Evolutionary conservation across 192 early-diverging fungal species (phyloP).

Genomic region (Podila clonocystis): DNA sequence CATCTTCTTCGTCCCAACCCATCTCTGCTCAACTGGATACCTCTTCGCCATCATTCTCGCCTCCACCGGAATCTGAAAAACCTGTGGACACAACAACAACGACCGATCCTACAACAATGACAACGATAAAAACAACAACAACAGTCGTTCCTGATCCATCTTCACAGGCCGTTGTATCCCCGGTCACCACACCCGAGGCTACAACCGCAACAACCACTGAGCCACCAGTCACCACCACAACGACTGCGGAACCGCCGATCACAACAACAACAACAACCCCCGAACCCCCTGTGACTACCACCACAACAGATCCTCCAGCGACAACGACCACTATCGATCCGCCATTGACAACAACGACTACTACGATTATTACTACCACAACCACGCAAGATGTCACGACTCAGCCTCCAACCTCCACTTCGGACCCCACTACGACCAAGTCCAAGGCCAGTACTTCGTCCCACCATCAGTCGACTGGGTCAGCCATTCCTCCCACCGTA

Average conservation of each 20-base stretch:
- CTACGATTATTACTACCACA: background rate
- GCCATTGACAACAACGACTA: conserved; percentile 1
- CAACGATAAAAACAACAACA: background rate
- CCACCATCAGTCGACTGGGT: background rate
- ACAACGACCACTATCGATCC: background rate
- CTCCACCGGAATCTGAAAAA: background rate
- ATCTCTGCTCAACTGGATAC: too few species aligned
- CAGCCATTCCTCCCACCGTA: background rate
- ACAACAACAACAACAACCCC: background rate
- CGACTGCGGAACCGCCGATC: background rate
- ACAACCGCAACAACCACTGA: background rate
- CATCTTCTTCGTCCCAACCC: too few species aligned
- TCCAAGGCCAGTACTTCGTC: background rate
- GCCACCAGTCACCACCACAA: background rate
- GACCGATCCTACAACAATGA: background rate
- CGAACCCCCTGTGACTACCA: background rate
- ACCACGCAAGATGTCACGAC: background rate
- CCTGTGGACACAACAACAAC: background rate
- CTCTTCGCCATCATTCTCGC: background rate
- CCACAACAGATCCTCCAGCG: background rate
- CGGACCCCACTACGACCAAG: background rate
- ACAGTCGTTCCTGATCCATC: background rate
- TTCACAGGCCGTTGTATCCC: too few species aligned
- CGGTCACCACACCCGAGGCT: too few species aligned
- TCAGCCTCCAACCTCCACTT: background rate